Percentiles rank a stretch among this genome's conserved stretches.
Conservation (phyloP, 1,139 yeast species). For the Kodamaea ohmeri region DNA sequence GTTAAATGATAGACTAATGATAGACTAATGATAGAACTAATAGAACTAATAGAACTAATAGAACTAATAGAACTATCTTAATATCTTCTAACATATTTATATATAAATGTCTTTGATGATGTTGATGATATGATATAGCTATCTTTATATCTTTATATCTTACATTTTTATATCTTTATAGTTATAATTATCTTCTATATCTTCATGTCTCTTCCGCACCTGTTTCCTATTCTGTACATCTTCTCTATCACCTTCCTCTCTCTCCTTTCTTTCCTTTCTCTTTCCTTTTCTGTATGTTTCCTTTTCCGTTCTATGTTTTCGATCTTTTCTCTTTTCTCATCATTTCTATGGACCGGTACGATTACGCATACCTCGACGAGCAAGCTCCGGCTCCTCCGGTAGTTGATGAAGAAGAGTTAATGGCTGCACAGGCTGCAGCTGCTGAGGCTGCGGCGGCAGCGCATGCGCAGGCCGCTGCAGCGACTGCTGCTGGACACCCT, state of each 20-base stretch:
- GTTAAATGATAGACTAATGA: no score
- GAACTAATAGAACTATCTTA: no score
- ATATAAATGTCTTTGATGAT: no score
- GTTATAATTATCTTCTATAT: no score
- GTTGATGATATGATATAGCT: no score
- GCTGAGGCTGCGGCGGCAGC: conserved; percentile 48
- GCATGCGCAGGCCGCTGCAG: conserved; percentile 9
- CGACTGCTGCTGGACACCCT: conserved; percentile 38
- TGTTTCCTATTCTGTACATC: no score
- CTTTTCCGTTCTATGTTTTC: background rate
- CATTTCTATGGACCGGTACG: conserved; percentile 5
- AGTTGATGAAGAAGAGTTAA: conserved; percentile 19
- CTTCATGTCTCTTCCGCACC: no score
- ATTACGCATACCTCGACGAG: conserved; percentile 6
- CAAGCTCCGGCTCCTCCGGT: conserved; percentile 10
- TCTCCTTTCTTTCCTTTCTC: background rate
- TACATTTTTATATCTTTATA: no score
- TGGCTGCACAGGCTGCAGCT: conserved; percentile 44
- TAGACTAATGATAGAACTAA: no score
- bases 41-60: no score
- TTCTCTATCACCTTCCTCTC: background rate
- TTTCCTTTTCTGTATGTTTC: background rate
- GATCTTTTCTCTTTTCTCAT: background rate
- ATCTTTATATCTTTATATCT: no score
- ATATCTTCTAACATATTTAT: no score